These are phyloP conservation scores for Epithemia pelagica DNA, from an alignment of 108 stramenopile species.

Conservation along the genomic window DNA sequence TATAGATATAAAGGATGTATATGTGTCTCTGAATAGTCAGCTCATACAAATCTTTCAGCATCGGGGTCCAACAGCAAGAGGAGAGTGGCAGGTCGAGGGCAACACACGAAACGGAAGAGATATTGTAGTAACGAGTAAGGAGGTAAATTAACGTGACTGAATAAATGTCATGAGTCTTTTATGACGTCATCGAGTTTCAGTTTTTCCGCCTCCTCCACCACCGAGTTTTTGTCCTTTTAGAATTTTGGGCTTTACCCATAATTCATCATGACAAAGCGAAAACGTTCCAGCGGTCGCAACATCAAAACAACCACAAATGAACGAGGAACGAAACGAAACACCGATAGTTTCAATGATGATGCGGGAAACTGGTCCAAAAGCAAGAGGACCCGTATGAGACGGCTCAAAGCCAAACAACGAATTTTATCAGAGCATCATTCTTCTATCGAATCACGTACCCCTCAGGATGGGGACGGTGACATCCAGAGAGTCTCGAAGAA, in stretches of 20 bases:
- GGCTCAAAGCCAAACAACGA: conserved; percentile 24
- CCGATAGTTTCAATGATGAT: too few species aligned
- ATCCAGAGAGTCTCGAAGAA: too few species aligned
- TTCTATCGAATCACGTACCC: too few species aligned
- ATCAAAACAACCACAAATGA: too few species aligned
- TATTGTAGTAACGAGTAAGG: background rate
- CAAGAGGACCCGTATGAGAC: conserved; percentile 52
- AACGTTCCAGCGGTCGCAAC: background rate
- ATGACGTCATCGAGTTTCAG: too few species aligned
- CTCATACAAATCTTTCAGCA: background rate
- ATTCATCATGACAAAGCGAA: background rate
- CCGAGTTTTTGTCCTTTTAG: too few species aligned
- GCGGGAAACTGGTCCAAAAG: conserved; percentile 36
- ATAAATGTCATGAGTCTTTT: too few species aligned
- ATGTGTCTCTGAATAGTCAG: background rate
- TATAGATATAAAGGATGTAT: background rate
- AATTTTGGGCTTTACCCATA: too few species aligned
- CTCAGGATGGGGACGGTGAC: too few species aligned
- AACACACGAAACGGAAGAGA: background rate
- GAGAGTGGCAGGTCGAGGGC: background rate
- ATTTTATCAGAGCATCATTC: too few species aligned
- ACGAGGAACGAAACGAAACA: too few species aligned
- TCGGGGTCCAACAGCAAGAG: background rate
- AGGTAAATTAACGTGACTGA: background rate
- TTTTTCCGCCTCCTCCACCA: too few species aligned